These are phyloP conservation scores for Purshia tridentata DNA, from an alignment of 306 rosid genomes.

Conservation along the genomic window DNA sequence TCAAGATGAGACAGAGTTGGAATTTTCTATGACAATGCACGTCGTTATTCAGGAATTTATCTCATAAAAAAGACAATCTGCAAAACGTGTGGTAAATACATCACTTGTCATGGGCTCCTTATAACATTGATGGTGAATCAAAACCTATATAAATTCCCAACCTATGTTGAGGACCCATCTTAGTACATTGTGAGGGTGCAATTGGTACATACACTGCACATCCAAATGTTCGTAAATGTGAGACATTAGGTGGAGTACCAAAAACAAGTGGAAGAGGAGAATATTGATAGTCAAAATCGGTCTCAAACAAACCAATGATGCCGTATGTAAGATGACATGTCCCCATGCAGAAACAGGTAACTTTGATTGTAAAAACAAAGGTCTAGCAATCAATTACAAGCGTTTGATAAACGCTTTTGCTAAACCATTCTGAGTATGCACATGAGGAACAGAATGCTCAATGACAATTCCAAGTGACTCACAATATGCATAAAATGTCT, in stretches of 20 bases:
- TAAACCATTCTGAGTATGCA: neutral
- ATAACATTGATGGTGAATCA: neutral
- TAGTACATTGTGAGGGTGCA: constrained; percentile 7
- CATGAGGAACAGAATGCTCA: no score
- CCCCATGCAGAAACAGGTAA: neutral
- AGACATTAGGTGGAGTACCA: neutral
- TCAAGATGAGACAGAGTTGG: neutral
- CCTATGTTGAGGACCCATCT: neutral
- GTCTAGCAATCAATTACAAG: neutral
- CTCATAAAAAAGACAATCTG: constrained; percentile 13
- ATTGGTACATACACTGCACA: neutral
- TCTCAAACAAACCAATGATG: neutral
- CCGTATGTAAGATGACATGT: no score
- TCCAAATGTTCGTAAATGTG: neutral
- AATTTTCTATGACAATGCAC: neutral
- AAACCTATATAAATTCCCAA: neutral
- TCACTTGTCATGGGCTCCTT: neutral
- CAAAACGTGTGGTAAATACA: constrained; percentile 3
- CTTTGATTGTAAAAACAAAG: neutral
- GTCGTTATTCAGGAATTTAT: neutral
- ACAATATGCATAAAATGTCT: neutral
- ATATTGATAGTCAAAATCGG: neutral
- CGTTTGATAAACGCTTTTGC: neutral
- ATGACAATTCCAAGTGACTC: no score
- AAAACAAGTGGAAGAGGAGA: neutral